phyloP scores from a whole-genome alignment of 169 alveolate genomes.

The Plasmodium gonderi region DNA sequence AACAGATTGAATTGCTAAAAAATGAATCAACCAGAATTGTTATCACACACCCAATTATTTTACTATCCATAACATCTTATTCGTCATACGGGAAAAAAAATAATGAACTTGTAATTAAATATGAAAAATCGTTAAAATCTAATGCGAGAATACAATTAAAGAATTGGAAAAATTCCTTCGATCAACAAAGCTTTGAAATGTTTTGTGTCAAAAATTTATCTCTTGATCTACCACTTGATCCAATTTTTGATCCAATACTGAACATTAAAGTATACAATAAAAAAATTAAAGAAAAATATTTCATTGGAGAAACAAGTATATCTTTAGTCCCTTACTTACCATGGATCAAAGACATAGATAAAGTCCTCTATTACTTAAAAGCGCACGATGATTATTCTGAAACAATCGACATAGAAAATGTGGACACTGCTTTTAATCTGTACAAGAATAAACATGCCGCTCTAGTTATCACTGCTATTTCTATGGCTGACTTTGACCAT shows the following conservation, averaged over 20 bases:
- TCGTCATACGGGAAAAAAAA: slow-evolving; percentile 71
- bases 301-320: slow-evolving; percentile 84
- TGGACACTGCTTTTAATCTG: slow-evolving; percentile 74
- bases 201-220: slow-evolving; percentile 83
- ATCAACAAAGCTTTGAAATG: slow-evolving; percentile 87
- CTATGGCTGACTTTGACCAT: slow-evolving; percentile 52
- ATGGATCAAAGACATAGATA: slow-evolving; percentile 84
- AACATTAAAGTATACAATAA: slow-evolving; percentile 85
- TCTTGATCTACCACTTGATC: slow-evolving; percentile 89
- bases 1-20: neutral
- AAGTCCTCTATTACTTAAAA: slow-evolving; percentile 80
- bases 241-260: slow-evolving; percentile 89
- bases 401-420: slow-evolving; percentile 78
- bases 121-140: slow-evolving; percentile 75
- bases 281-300: slow-evolving; percentile 79
- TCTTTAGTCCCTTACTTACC: slow-evolving; percentile 85
- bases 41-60: slow-evolving; percentile 49
- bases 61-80: slow-evolving; percentile 66
- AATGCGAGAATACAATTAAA: slow-evolving; percentile 78
- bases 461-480: slow-evolving; percentile 55
- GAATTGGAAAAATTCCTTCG: slow-evolving; percentile 84
- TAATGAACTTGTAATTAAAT: slow-evolving; percentile 75
- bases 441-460: slow-evolving; percentile 72
- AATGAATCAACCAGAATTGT: neutral
- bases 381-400: slow-evolving; percentile 86